Conservation (phyloP, 208 protist genomes). For the Porcisia deanei region DNA sequence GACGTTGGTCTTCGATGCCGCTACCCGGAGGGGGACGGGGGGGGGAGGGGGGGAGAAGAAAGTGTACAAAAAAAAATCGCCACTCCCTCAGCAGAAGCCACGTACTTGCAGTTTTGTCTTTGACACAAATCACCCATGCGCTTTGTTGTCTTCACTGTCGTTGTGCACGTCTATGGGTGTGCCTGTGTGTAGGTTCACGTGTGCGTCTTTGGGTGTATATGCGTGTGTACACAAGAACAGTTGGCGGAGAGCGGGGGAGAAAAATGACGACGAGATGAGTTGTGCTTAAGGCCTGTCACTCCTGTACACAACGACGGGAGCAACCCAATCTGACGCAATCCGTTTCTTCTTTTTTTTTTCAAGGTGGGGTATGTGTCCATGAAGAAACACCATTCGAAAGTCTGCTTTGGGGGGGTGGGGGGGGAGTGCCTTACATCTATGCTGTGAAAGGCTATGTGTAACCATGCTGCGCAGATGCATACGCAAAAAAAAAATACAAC, state of each 20-base stretch:
- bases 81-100: background rate
- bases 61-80: too few species aligned
- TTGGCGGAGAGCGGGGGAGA: background rate
- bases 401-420: background rate
- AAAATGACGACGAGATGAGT: background rate
- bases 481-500: too few species aligned
- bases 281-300: too few species aligned
- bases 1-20: background rate
- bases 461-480: background rate
- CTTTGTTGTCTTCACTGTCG: background rate
- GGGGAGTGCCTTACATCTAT: background rate
- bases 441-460: background rate
- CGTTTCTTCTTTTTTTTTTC: too few species aligned
- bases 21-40: too few species aligned
- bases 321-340: too few species aligned
- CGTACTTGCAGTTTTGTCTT: background rate
- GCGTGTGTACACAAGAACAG: slow-evolving; percentile 8
- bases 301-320: too few species aligned
- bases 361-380: background rate
- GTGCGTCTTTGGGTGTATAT: slow-evolving; percentile 2
- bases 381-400: background rate
- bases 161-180: background rate
- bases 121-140: background rate
- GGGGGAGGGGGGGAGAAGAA: background rate
- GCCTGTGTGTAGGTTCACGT: background rate